Percentiles rank a stretch among this genome's conserved stretches.
Evolutionary conservation across 2,329 filamentous ascomycete genomes (phyloP).

Genomic region (Fusarium camptoceras): DNA sequence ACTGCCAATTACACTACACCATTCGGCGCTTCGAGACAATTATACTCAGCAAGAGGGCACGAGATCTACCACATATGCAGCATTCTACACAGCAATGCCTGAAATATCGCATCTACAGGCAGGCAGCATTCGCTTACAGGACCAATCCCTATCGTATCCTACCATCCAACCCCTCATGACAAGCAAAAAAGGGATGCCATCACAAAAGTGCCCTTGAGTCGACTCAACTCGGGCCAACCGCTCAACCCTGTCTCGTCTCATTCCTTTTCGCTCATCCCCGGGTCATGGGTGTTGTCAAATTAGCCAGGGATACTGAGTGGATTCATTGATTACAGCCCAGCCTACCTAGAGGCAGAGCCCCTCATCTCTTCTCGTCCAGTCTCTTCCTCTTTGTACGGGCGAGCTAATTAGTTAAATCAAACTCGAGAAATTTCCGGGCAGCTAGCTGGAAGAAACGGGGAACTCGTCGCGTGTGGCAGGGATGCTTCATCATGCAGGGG

Average conservation of each 20-base stretch:
- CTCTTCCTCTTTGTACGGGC: background rate
- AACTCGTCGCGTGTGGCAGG: constrained; percentile 22
- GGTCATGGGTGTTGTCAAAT: constrained; percentile 29
- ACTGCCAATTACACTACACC: constrained; percentile 17
- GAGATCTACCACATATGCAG: constrained; percentile 21
- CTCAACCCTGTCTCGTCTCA: constrained; percentile 25
- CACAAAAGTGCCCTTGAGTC: constrained; percentile 7
- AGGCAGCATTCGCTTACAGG: constrained; percentile 23
- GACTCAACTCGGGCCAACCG: constrained; percentile 22
- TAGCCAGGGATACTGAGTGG: constrained; percentile 35
- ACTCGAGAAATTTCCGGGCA: constrained; percentile 28
- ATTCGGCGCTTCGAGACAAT: constrained; percentile 18
- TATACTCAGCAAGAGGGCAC: constrained; percentile 27
- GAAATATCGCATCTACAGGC: constrained; percentile 13
- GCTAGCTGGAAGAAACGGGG: constrained; percentile 4
- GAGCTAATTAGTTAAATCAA: constrained; percentile 17
- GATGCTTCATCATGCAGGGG: constrained; percentile 34
- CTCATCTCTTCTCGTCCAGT: background rate
- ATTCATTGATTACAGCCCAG: constrained; percentile 1
- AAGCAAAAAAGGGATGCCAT: background rate
- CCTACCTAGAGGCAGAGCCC: background rate
- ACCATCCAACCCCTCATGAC: constrained; percentile 21
- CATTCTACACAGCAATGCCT: background rate
- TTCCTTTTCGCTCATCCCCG: constrained; percentile 33
- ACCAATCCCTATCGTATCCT: constrained; percentile 28